Base-by-base conservation (phyloP, 257 asterid species). In the Parsonsia alboflavescens region DNA sequence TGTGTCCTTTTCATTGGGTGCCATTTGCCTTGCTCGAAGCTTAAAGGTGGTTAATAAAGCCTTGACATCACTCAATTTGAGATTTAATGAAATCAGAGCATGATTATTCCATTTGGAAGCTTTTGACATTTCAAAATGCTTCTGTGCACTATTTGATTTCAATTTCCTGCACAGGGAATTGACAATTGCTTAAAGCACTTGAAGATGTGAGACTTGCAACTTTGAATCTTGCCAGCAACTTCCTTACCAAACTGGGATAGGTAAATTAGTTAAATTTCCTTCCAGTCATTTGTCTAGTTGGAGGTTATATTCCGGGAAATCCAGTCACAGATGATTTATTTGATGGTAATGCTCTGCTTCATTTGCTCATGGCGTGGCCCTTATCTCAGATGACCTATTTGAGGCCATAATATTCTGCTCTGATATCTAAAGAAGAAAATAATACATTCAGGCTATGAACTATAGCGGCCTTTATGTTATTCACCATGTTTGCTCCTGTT, bases 251-350 rank as follows among this genome's bases (percentile, higher is more conserved):
- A 80, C 49, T 93, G 83, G 98, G 98, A 77, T 96, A 91, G 95
- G 98, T 91, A 72, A 36, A 62, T n/a, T n/a, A n/a, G n/a, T n/a
- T n/a, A n/a, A n/a, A n/a, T n/a, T n/a, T n/a, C n/a, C n/a, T n/a
- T n/a, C n/a, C n/a, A n/a, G n/a, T n/a, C n/a, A n/a, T n/a, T n/a
- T n/a, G n/a, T n/a, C n/a, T n/a, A n/a, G n/a, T n/a, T n/a, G n/a
- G n/a, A n/a, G 98, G 98, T 74, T 94, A 92, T 83, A 84, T 92
- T 92, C 97, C 92, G 78, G 98, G 98, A 76, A 94, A 94, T 86
- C 97, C 97, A 74, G 91, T 85, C 73, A 10, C 95, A 39, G 98
- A 92, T 84, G 89, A 85, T 0, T 78, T 42, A 65, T 79, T 87
- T 82, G 98, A 94, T 21, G 97, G 95, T 41, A 94, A 94, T 84